Percentiles rank a stretch among this genome's conserved stretches.
Evolutionary conservation across 495 filamentous ascomycete species (phyloP).

Genomic region (Penicillium antarcticum): DNA sequence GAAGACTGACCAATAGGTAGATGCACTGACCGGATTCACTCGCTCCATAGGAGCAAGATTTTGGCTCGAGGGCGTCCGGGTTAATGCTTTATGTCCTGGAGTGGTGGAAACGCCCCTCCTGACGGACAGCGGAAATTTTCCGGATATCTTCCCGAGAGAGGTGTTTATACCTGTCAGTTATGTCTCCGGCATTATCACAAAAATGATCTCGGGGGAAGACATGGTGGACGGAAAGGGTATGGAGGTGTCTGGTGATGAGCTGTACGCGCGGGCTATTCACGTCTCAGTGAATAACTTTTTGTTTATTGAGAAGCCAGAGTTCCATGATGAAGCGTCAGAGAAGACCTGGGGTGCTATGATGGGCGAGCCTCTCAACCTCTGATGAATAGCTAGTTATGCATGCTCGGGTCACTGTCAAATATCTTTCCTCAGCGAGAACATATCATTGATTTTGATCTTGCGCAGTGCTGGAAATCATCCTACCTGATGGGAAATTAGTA

Average conservation of each 20-base stretch:
- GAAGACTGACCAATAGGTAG: background rate
- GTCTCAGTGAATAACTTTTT: conserved; percentile 10
- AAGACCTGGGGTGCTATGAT: conserved; percentile 4
- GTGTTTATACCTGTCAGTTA: conserved; percentile 6
- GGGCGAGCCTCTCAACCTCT: background rate
- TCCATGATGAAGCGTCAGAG: background rate
- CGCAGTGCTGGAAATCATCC: too few species aligned
- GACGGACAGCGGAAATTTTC: background rate
- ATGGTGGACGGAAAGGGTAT: conserved; percentile 13
- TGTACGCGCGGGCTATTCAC: conserved; percentile 11
- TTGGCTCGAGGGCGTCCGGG: conserved; percentile 14
- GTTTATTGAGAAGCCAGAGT: conserved; percentile 12
- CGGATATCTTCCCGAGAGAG: conserved; percentile 3
- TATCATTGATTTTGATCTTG: too few species aligned
- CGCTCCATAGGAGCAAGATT: conserved; percentile 11
- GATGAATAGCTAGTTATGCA: too few species aligned
- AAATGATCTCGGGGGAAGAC: conserved; percentile 5
- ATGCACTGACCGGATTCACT: conserved; percentile 16
- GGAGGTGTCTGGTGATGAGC: conserved; percentile 2
- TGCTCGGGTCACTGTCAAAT: conserved; percentile 48
- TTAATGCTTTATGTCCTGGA: conserved; percentile 19
- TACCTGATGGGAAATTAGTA: conserved; percentile 43
- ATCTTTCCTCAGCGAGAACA: too few species aligned
- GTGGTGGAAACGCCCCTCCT: conserved; percentile 15
- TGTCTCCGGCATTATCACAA: conserved; percentile 3